Evolutionary conservation across 495 filamentous ascomycete genomes (phyloP).

Genomic region (Penicillium atrosanguineum): DNA sequence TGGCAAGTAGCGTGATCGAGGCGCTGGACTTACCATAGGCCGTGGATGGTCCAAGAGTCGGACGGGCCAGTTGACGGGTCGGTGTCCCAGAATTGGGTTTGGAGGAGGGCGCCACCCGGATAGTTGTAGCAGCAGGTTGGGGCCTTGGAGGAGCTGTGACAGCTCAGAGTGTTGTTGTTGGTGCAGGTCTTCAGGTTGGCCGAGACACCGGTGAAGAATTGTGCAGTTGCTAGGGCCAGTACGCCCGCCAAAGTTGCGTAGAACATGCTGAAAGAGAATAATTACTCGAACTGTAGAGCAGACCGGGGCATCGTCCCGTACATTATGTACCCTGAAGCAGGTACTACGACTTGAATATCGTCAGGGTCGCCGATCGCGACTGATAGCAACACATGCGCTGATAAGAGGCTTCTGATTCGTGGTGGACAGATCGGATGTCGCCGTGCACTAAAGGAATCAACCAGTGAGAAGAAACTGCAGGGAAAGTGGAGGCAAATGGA

Average conservation of each 20-base stretch:
- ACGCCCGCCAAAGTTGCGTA: slow-evolving; percentile 19
- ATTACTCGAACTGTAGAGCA: neutral
- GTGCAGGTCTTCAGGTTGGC: slow-evolving; percentile 28
- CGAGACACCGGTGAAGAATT: slow-evolving; percentile 18
- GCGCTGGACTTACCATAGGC: slow-evolving; percentile 55
- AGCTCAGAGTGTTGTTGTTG: slow-evolving; percentile 34
- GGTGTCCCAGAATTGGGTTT: slow-evolving; percentile 83
- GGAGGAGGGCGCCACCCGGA: slow-evolving; percentile 69
- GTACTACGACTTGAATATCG: slow-evolving; percentile 3
- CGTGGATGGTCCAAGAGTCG: slow-evolving; percentile 82
- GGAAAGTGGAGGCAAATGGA: slow-evolving; percentile 6
- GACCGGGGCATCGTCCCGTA: neutral
- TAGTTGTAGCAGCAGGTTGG: slow-evolving; percentile 74
- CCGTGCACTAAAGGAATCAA: slow-evolving; percentile 9
- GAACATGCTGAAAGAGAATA: slow-evolving; percentile 11
- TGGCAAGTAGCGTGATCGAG: neutral
- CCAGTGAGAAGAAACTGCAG: neutral
- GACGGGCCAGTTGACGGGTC: slow-evolving; percentile 59
- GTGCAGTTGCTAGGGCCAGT: slow-evolving; percentile 28
- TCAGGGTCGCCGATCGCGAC: slow-evolving; percentile 10
- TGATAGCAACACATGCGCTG: slow-evolving; percentile 34
- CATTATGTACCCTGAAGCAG: slow-evolving; percentile 8
- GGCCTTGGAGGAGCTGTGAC: slow-evolving; percentile 35
- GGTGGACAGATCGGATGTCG: slow-evolving; percentile 21
- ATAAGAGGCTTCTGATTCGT: slow-evolving; percentile 37